A percentile compares a stretch with the other conserved stretches of the same genome.
Conservation (phyloP, 2,329 filamentous ascomycete species). For the Diaporthe sp. region DNA sequence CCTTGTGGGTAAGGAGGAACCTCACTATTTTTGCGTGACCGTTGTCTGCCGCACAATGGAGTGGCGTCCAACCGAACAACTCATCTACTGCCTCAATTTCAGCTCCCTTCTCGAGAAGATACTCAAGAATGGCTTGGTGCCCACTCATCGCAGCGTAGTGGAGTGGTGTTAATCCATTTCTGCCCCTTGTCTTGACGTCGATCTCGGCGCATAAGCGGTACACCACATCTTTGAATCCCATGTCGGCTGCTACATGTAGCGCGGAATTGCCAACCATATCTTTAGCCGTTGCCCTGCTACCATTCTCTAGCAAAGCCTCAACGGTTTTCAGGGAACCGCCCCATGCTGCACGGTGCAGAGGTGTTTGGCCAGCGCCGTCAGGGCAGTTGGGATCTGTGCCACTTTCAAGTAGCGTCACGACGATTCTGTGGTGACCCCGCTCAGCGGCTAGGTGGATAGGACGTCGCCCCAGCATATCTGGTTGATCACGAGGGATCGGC, state of each 20-base stretch:
- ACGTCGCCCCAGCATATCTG: not conserved
- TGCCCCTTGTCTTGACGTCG: not conserved
- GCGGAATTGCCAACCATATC: not conserved
- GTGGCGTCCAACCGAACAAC: not conserved
- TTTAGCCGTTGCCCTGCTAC: not conserved
- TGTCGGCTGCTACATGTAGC: slow-evolving; percentile 11
- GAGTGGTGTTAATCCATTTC: slow-evolving; percentile 2
- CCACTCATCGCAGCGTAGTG: slow-evolving; percentile 1
- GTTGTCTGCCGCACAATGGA: slow-evolving; percentile 2
- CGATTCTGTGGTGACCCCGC: not conserved
- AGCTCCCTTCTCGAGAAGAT: not conserved
- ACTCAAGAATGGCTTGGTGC: not conserved
- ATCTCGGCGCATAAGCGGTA: not conserved
- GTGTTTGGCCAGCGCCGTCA: not conserved
- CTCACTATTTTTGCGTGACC: not conserved
- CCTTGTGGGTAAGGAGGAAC: not conserved
- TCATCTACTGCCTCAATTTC: not conserved
- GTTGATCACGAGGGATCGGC: not conserved
- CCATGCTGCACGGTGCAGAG: slow-evolving; percentile 18
- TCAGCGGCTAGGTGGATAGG: slow-evolving; percentile 16
- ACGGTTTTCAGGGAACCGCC: not conserved
- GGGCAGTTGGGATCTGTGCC: not conserved
- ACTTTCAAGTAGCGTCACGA: not conserved
- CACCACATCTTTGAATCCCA: slow-evolving; percentile 13
- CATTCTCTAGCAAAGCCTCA: not conserved